Evolutionary conservation across 345 rosid genomes (phyloP).

Genomic region (Salix udensis): DNA sequence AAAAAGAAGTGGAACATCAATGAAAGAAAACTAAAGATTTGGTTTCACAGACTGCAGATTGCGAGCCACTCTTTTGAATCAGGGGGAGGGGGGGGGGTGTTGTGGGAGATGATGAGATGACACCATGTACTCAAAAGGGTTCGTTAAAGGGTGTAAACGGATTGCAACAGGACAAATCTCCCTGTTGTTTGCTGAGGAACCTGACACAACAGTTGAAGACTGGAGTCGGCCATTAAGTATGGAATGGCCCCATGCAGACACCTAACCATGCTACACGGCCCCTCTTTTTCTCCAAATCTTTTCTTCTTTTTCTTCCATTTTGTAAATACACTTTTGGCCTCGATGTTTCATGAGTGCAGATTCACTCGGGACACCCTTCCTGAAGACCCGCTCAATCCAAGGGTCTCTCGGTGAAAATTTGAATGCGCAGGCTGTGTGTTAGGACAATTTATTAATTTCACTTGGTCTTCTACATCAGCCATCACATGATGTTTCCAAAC

Average conservation of each 20-base stretch:
- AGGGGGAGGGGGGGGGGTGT: not conserved
- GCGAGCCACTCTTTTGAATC: conserved; percentile 4
- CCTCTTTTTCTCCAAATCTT: conserved; percentile 4
- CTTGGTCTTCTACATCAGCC: not conserved
- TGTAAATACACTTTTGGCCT: not conserved
- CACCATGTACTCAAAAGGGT: not conserved
- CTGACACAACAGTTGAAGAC: conserved; percentile 5
- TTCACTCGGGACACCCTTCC: conserved; percentile 19
- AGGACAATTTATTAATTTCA: not conserved
- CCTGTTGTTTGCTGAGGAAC: conserved; percentile 21
- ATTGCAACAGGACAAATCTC: conserved; percentile 17
- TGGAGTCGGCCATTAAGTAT: conserved; percentile 22
- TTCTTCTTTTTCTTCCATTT: not conserved
- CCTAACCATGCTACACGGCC: conserved; percentile 18
- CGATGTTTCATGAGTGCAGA: not conserved
- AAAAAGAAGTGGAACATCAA: not conserved
- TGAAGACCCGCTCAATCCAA: conserved; percentile 27
- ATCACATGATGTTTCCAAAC: not conserved
- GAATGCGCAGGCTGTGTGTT: not conserved
- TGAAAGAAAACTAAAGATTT: not conserved
- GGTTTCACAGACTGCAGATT: not conserved
- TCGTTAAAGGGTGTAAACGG: not conserved
- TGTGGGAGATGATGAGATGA: not conserved
- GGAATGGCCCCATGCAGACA: conserved; percentile 21
- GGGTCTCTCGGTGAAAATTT: not conserved